A percentile compares a stretch with the other conserved stretches of the same genome.
Conservation (phyloP, 129 eudicot genomes). For the Tagetes patula region DNA sequence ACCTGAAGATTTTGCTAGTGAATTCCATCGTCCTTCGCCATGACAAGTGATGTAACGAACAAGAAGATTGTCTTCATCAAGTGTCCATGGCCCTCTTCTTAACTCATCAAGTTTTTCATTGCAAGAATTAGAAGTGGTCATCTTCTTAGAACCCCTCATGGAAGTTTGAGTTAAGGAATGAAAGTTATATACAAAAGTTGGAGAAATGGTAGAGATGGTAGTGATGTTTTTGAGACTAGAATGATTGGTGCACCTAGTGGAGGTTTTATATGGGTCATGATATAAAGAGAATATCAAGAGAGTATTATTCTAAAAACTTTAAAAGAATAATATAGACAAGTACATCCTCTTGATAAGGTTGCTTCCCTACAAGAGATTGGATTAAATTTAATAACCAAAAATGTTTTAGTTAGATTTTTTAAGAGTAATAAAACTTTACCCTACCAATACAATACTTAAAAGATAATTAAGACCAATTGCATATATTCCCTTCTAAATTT, state of each 20-base stretch:
- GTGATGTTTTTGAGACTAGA: constrained; percentile 25
- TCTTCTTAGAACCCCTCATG: constrained; percentile 37
- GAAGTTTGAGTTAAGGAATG: neutral
- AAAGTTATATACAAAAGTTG: constrained; percentile 17
- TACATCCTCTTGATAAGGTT: constrained; percentile 39
- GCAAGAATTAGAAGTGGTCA: constrained; percentile 27
- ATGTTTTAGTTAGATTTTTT: constrained; percentile 8
- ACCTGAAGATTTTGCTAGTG: constrained; percentile 88
- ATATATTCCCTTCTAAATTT: no score
- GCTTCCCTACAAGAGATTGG: constrained; percentile 25
- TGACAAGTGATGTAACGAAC: constrained; percentile 60
- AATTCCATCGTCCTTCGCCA: constrained; percentile 94
- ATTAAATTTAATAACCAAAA: constrained; percentile 24
- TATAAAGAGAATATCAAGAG: constrained; percentile 21
- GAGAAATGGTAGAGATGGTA: constrained; percentile 20
- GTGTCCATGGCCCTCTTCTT: constrained; percentile 99
- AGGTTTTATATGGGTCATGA: constrained; percentile 37
- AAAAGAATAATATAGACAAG: constrained; percentile 31
- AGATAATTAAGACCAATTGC: no score
- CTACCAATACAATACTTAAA: neutral
- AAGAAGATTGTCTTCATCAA: constrained; percentile 85
- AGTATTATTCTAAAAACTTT: constrained; percentile 29
- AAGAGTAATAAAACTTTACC: neutral
- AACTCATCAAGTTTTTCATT: constrained; percentile 51
- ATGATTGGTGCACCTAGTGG: constrained; percentile 36